Conservation (phyloP, 148 eudicot genomes). For the Pharnaceum exiguum region DNA sequence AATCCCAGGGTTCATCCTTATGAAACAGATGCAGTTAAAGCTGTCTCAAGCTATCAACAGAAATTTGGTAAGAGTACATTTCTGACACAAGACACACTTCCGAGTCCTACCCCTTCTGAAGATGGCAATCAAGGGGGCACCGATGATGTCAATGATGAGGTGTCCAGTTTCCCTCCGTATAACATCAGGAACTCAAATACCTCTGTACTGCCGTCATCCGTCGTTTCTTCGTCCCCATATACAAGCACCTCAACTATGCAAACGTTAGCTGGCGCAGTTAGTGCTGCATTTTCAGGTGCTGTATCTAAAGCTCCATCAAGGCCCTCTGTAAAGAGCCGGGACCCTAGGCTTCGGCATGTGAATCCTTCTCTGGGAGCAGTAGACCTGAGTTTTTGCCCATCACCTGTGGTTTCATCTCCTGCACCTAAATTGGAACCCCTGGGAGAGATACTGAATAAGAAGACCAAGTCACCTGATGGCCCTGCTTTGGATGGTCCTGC, state of each 20-base stretch:
- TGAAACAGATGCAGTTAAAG: slow-evolving; percentile 80
- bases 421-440: slow-evolving; percentile 37
- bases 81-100: slow-evolving; percentile 54
- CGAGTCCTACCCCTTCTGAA: slow-evolving; percentile 97
- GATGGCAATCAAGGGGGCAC: slow-evolving; percentile 47
- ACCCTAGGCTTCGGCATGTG: slow-evolving; percentile 77
- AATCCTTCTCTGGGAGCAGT: slow-evolving; percentile 29
- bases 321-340: slow-evolving; percentile 57
- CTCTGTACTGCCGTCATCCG: slow-evolving; percentile 23
- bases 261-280: slow-evolving; percentile 28
- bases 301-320: slow-evolving; percentile 28
- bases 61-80: slow-evolving; percentile 70
- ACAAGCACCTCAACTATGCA: slow-evolving; percentile 30
- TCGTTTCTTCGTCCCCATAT: slow-evolving; percentile 24
- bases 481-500: slow-evolving; percentile 47
- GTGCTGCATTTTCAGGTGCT: slow-evolving; percentile 20
- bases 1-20: slow-evolving; percentile 53
- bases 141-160: slow-evolving; percentile 63
- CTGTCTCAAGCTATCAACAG: slow-evolving; percentile 87
- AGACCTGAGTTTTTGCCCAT: slow-evolving; percentile 28
- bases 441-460: slow-evolving; percentile 36
- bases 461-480: slow-evolving; percentile 39
- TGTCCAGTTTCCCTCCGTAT: slow-evolving; percentile 42
- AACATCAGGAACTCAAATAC: slow-evolving; percentile 17
- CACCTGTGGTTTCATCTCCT: slow-evolving; percentile 20